A percentile compares a stretch with the other conserved stretches of the same genome.
Conservation (phyloP, 768 basidiomycete genomes). For the Suillus tomentosus region DNA sequence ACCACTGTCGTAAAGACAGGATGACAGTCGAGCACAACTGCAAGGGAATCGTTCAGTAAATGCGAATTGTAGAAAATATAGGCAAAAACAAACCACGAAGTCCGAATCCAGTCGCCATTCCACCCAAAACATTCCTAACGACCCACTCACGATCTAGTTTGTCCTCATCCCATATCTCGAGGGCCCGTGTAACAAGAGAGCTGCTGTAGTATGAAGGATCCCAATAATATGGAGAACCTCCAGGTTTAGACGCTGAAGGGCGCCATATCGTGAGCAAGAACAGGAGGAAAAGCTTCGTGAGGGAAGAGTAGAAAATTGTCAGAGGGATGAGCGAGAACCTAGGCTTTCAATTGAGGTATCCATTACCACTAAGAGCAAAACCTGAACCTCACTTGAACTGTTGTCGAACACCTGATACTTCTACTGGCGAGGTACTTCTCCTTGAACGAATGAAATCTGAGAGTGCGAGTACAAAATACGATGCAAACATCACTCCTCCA, state of each 20-base stretch:
- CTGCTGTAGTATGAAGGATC: conserved; percentile 32
- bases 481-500: conserved; percentile 59
- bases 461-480: conserved; percentile 49
- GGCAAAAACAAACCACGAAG: conserved; percentile 57
- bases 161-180: conserved; percentile 69
- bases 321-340: conserved; percentile 74
- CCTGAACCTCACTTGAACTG: conserved; percentile 56
- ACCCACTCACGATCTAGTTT: conserved; percentile 82
- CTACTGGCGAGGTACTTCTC: conserved; percentile 20
- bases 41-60: conserved; percentile 8
- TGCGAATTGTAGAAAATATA: background rate
- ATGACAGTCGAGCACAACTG: conserved; percentile 78
- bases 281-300: conserved; percentile 84
- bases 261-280: conserved; percentile 82
- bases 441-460: conserved; percentile 39
- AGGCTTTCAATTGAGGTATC: background rate
- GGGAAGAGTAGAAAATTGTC: conserved; percentile 79
- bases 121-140: conserved; percentile 79
- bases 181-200: conserved; percentile 40
- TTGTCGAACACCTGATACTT: conserved; percentile 52
- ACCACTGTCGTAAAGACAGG: conserved; percentile 75
- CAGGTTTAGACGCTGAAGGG: conserved; percentile 38
- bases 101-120: conserved; percentile 87
- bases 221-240: conserved; percentile 22
- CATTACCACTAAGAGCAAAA: background rate